phyloP scores from a whole-genome alignment of 345 rosid genomes.

The Isatis tinctoria region DNA sequence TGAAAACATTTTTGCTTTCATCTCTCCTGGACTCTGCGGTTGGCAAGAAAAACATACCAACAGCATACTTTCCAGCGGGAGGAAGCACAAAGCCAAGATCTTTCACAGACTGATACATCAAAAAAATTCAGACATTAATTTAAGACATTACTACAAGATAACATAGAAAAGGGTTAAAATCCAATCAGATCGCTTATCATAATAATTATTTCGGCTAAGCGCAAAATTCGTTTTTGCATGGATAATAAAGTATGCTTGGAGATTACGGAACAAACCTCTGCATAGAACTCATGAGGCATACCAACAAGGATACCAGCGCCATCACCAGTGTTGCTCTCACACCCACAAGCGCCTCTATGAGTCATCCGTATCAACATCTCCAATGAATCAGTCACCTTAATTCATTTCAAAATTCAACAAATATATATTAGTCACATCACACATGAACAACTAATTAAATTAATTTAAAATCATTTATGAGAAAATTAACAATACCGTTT shows the following conservation, averaged over 20 bases:
- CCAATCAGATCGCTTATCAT: too few species aligned
- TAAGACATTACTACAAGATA: not conserved
- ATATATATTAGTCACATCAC: not conserved
- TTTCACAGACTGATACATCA: conserved; percentile 46
- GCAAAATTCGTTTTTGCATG: not conserved
- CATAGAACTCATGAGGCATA: conserved; percentile 76
- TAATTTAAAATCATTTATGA: not conserved
- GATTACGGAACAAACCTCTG: conserved; percentile 41
- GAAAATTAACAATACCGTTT: conserved; percentile 47
- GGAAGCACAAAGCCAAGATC: conserved; percentile 86
- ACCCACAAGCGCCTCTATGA: conserved; percentile 99
- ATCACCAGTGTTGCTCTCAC: conserved; percentile 95
- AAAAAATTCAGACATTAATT: not conserved
- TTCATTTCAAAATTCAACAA: not conserved
- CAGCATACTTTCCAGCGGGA: conserved; percentile 74
- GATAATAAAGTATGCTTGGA: not conserved
- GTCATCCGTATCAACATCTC: conserved; percentile 95
- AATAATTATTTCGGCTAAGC: too few species aligned
- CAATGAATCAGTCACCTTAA: conserved; percentile 82
- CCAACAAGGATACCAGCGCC: conserved; percentile 98
- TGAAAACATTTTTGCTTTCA: conserved; percentile 81
- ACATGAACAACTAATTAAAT: not conserved
- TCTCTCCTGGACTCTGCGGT: conserved; percentile 61
- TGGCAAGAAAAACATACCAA: conserved; percentile 97
- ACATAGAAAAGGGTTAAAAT: too few species aligned